phyloP scores from a whole-genome alignment of 2,329 filamentous ascomycete genomes.

The Dactylonectria macrodidyma region DNA sequence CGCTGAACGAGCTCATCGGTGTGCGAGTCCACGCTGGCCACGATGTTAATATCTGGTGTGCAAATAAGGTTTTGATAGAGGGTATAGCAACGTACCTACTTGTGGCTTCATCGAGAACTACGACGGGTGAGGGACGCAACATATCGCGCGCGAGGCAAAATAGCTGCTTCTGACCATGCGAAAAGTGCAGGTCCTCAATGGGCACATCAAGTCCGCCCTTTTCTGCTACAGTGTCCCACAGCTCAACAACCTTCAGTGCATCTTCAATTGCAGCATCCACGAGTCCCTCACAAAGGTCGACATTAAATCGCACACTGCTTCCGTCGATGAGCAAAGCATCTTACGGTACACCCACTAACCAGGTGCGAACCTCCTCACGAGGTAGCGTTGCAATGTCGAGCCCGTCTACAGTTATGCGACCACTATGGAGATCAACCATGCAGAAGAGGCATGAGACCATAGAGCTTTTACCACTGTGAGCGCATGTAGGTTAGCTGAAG shows the following conservation, averaged over 20 bases:
- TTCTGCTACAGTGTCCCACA: slow-evolving; percentile 54
- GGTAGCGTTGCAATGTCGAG: slow-evolving; percentile 53
- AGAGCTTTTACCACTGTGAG: slow-evolving; percentile 63
- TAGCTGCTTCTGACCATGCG: slow-evolving; percentile 65
- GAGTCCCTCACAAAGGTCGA: slow-evolving; percentile 45
- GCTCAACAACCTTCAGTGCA: slow-evolving; percentile 61
- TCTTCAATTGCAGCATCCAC: slow-evolving; percentile 58
- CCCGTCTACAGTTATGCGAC: slow-evolving; percentile 61
- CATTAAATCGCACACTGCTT: too few relatives aligned
- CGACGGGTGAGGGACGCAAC: slow-evolving; percentile 54
- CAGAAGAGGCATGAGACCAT: slow-evolving; percentile 56
- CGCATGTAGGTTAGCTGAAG: too few relatives aligned
- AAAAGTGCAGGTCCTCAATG: slow-evolving; percentile 54
- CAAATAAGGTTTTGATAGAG: neutral
- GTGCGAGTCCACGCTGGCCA: slow-evolving; percentile 33
- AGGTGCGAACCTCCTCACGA: slow-evolving; percentile 43
- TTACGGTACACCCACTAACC: slow-evolving; percentile 63
- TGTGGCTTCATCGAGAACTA: slow-evolving; percentile 60
- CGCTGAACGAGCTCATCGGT: slow-evolving; percentile 39
- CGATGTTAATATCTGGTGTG: neutral
- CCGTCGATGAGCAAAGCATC: too few relatives aligned
- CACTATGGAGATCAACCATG: slow-evolving; percentile 59
- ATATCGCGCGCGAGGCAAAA: slow-evolving; percentile 64
- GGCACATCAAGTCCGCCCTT: slow-evolving; percentile 55
- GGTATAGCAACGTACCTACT: slow-evolving; percentile 49